These are phyloP conservation scores for Chaetoscypha palmicola DNA, from an alignment of 2,329 filamentous ascomycete species.

Conservation along the genomic window DNA sequence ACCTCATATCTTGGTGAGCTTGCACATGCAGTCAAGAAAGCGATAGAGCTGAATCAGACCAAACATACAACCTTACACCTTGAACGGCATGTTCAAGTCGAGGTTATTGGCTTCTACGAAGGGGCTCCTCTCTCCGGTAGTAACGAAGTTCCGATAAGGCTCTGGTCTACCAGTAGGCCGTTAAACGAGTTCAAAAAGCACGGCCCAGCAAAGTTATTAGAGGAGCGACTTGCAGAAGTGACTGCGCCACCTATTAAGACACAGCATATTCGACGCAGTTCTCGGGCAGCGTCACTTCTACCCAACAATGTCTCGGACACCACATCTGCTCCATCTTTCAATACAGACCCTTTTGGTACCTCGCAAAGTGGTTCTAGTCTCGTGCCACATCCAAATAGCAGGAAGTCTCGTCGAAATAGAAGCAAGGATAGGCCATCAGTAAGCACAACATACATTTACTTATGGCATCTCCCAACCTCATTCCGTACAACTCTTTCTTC, in stretches of 20 bases:
- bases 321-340: not conserved
- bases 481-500: too few species aligned
- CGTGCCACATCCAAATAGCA: not conserved
- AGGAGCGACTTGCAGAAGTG: conserved; percentile 8
- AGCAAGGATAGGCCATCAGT: not conserved
- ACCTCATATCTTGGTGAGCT: conserved; percentile 4
- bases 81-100: conserved; percentile 4
- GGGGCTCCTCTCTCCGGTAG: not conserved
- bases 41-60: conserved; percentile 5
- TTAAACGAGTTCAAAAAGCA: conserved; percentile 1
- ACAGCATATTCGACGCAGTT: conserved; percentile 2
- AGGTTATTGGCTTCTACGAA: conserved; percentile 8
- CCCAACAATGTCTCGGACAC: not conserved
- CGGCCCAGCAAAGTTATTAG: conserved; percentile 3
- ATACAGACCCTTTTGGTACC: not conserved
- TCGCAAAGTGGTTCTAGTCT: not conserved
- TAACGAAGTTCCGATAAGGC: not conserved
- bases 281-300: conserved; percentile 3
- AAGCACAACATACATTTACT: not conserved
- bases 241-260: not conserved
- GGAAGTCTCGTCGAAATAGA: not conserved
- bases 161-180: conserved; percentile 9
- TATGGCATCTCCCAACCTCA: too few species aligned
- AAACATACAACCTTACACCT: conserved; percentile 6
- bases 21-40: conserved; percentile 5